Conservation (phyloP, 768 basidiomycete genomes). For the Podaxis rugospora region DNA sequence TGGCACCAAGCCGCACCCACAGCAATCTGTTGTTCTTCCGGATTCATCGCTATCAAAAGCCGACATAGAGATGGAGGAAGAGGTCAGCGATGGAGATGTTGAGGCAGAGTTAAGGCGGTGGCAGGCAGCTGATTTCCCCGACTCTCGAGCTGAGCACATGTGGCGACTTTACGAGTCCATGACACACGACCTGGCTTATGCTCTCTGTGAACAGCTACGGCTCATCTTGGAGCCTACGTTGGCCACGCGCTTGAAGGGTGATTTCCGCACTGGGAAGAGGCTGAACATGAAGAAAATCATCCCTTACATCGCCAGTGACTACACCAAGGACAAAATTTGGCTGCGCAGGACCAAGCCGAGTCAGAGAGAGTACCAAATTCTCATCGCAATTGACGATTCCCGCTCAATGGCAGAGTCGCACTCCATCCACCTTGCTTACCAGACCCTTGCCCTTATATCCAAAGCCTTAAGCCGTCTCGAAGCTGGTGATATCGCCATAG, state of each 20-base stretch:
- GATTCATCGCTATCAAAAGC: conserved; percentile 26
- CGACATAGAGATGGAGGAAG: conserved; percentile 21
- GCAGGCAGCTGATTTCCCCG: conserved; percentile 55
- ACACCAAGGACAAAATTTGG: conserved; percentile 99
- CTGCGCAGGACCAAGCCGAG: conserved; percentile 90
- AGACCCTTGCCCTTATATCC: conserved; percentile 88
- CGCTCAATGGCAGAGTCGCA: conserved; percentile 94
- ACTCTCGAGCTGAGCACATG: conserved; percentile 59
- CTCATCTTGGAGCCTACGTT: conserved; percentile 94
- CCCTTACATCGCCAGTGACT: conserved; percentile 96
- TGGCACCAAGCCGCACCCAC: conserved; percentile 18
- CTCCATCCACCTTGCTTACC: conserved; percentile 89
- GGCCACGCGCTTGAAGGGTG: conserved; percentile 91
- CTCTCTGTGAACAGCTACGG: conserved; percentile 93
- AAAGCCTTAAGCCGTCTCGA: conserved; percentile 90
- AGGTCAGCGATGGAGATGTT: conserved; percentile 28
- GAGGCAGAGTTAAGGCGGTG: conserved; percentile 55
- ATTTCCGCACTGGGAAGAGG: conserved; percentile 96
- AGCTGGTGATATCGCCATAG: conserved; percentile 91
- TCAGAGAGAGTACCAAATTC: conserved; percentile 91
- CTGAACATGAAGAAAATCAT: conserved; percentile 99
- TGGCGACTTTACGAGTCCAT: conserved; percentile 91
- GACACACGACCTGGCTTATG: conserved; percentile 87
- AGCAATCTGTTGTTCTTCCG: conserved; percentile 16
- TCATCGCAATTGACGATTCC: conserved; percentile 94